A percentile compares a stretch with the other conserved stretches of the same genome.
These are phyloP conservation scores for Hypomyces rosellus DNA, from an alignment of 2,329 filamentous ascomycete genomes.

Conservation along the genomic window DNA sequence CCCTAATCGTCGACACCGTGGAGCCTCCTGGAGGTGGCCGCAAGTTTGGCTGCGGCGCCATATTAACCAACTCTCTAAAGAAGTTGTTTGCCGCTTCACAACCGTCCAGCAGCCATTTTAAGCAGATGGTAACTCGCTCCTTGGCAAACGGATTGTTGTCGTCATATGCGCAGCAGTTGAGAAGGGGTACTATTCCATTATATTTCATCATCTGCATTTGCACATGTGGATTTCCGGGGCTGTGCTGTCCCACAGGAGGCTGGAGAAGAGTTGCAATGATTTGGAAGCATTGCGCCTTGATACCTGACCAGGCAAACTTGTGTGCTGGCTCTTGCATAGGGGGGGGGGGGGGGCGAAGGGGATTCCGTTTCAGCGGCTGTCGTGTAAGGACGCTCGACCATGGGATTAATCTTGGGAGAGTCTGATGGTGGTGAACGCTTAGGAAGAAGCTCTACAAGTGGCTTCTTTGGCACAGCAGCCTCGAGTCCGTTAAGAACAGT, in stretches of 20 bases:
- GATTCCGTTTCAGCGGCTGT: slow-evolving; percentile 22
- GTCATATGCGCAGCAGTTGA: slow-evolving; percentile 87
- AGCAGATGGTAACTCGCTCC: slow-evolving; percentile 80
- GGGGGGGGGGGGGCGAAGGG: slow-evolving; percentile 34
- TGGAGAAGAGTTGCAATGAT: slow-evolving; percentile 86
- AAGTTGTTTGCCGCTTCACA: slow-evolving; percentile 67
- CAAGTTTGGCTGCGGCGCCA: slow-evolving; percentile 34
- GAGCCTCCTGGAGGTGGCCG: slow-evolving; percentile 28
- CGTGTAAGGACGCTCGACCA: slow-evolving; percentile 61
- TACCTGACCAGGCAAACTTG: slow-evolving; percentile 61
- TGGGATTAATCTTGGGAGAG: slow-evolving; percentile 30
- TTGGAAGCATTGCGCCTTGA: slow-evolving; percentile 88
- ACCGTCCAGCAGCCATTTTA: slow-evolving; percentile 76
- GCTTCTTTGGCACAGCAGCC: slow-evolving; percentile 77
- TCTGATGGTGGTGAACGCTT: slow-evolving; percentile 21
- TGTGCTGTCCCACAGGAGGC: slow-evolving; percentile 59
- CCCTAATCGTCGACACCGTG: slow-evolving; percentile 39
- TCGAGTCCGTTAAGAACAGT: slow-evolving; percentile 83
- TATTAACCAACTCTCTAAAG: slow-evolving; percentile 55
- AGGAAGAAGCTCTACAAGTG: slow-evolving; percentile 46
- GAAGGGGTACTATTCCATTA: slow-evolving; percentile 78
- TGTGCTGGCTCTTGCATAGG: slow-evolving; percentile 56
- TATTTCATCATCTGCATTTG: slow-evolving; percentile 82
- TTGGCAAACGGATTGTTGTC: slow-evolving; percentile 92
- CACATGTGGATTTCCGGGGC: slow-evolving; percentile 63